These are phyloP conservation scores for Globisporangium nodosum DNA, from an alignment of 352 stramenopile species.

Conservation along the genomic window DNA sequence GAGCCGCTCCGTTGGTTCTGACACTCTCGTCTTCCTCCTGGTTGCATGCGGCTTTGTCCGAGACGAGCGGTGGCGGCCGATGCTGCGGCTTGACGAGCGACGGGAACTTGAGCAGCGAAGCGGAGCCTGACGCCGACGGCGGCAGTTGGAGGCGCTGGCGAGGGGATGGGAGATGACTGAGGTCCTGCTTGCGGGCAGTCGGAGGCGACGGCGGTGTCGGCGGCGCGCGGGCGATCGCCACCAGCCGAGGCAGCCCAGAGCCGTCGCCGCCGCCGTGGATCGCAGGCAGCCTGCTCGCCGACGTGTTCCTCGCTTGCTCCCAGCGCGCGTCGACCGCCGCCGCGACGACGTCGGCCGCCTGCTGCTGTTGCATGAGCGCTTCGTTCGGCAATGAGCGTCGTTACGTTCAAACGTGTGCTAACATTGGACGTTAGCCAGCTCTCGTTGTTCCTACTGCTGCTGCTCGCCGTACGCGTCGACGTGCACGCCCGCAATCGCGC, in stretches of 20 bases:
- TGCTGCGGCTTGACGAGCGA: conserved; percentile 27
- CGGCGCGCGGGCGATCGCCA: background rate
- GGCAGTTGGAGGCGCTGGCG: conserved; percentile 9
- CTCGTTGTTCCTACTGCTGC: background rate
- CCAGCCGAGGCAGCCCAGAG: conserved; percentile 4
- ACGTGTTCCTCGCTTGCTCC: background rate
- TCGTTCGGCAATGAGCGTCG: too few species aligned
- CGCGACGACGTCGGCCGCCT: too few species aligned
- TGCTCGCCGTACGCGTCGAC: conserved; percentile 86
- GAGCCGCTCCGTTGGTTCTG: background rate
- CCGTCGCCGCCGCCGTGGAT: conserved; percentile 2
- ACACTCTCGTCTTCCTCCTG: conserved; percentile 28
- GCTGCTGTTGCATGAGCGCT: too few species aligned
- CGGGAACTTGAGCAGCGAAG: conserved; percentile 34
- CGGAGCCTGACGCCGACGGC: background rate
- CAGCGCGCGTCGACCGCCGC: too few species aligned
- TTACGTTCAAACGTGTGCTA: too few species aligned
- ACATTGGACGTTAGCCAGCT: too few species aligned
- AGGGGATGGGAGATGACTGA: conserved; percentile 21
- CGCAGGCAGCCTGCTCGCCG: conserved; percentile 2
- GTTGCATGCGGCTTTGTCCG: conserved; percentile 18
- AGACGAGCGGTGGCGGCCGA: background rate
- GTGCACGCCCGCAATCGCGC: conserved; percentile 93
- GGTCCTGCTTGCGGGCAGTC: conserved; percentile 1
- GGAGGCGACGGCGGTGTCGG: conserved; percentile 2